phyloP scores from a whole-genome alignment of 371 early-diverging fungal genomes.

The Chytridiales sp. region DNA sequence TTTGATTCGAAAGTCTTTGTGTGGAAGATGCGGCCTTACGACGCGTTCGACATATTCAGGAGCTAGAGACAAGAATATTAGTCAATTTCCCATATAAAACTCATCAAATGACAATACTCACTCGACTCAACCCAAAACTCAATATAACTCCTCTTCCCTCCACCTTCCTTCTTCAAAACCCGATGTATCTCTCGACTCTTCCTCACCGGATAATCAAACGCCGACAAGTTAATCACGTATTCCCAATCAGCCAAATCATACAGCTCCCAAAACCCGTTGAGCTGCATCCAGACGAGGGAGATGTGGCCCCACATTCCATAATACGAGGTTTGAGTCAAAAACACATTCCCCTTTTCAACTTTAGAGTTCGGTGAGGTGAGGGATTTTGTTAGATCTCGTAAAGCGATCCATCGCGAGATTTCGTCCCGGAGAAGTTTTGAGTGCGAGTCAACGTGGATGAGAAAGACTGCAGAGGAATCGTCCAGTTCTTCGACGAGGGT shows the following conservation, averaged over 20 bases:
- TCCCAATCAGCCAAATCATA: conserved; percentile 49
- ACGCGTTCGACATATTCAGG: conserved; percentile 23
- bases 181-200: conserved; percentile 33
- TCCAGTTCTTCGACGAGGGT: conserved; percentile 35
- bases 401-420: conserved; percentile 13
- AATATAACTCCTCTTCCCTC: conserved; percentile 29
- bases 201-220: conserved; percentile 44
- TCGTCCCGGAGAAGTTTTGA: background rate
- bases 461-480: conserved; percentile 39
- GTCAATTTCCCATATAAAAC: too few species aligned
- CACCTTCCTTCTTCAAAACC: conserved; percentile 14
- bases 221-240: conserved; percentile 42
- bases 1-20: conserved; percentile 9
- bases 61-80: too few species aligned
- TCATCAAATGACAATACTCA: conserved; percentile 18
- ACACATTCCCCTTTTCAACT: conserved; percentile 43
- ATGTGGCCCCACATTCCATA: conserved; percentile 37
- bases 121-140: conserved; percentile 31
- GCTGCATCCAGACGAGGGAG: conserved; percentile 36
- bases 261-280: conserved; percentile 45
- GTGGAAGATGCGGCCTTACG: conserved; percentile 33
- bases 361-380: too few species aligned
- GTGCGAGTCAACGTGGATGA: conserved; percentile 41
- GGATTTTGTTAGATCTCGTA: too few species aligned
- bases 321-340: conserved; percentile 27